A percentile compares a stretch with the other conserved stretches of the same genome.
phyloP scores from a whole-genome alignment of 2,329 filamentous ascomycete genomes.

The Onygenales sp. region DNA sequence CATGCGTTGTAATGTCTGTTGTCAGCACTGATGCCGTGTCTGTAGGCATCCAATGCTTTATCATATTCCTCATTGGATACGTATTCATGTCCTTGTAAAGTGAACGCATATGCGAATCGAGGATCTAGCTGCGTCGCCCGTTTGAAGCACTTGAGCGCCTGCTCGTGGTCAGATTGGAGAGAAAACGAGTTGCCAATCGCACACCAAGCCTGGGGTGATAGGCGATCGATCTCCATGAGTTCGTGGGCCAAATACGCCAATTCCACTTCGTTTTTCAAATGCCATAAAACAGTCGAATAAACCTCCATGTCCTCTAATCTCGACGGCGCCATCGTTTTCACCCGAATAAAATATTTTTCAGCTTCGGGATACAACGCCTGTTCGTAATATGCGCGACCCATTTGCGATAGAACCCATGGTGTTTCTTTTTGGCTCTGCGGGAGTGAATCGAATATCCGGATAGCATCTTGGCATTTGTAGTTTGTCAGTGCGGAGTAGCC shows the following conservation, averaged over 20 bases:
- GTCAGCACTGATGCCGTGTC: conserved; percentile 76
- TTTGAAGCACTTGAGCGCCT: conserved; percentile 89
- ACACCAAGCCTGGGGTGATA: conserved; percentile 93
- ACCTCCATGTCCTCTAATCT: conserved; percentile 93
- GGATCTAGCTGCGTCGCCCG: conserved; percentile 84
- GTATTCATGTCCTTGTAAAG: conserved; percentile 90
- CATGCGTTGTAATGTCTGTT: conserved; percentile 95
- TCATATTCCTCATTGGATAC: conserved; percentile 95
- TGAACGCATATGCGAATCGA: conserved; percentile 90
- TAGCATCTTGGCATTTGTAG: conserved; percentile 68
- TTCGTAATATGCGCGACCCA: conserved; percentile 87
- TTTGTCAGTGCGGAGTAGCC: conserved; percentile 71
- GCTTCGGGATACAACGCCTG: conserved; percentile 77
- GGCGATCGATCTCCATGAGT: conserved; percentile 73
- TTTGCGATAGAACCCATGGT: conserved; percentile 83
- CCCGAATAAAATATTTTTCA: conserved; percentile 72
- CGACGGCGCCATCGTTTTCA: conserved; percentile 71
- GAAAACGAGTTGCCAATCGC: conserved; percentile 93
- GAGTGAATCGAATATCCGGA: conserved; percentile 63
- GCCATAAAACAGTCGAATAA: conserved; percentile 98
- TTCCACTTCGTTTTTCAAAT: conserved; percentile 83
- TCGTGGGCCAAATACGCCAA: conserved; percentile 88
- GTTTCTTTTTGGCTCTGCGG: conserved; percentile 73
- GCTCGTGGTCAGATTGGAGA: conserved; percentile 82
- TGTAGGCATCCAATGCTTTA: conserved; percentile 80